Evolutionary conservation across 768 basidiomycete species (phyloP), one percentile per base, ranked within the genome.

Genomic region (Panaeolus cyanescens): DNA sequence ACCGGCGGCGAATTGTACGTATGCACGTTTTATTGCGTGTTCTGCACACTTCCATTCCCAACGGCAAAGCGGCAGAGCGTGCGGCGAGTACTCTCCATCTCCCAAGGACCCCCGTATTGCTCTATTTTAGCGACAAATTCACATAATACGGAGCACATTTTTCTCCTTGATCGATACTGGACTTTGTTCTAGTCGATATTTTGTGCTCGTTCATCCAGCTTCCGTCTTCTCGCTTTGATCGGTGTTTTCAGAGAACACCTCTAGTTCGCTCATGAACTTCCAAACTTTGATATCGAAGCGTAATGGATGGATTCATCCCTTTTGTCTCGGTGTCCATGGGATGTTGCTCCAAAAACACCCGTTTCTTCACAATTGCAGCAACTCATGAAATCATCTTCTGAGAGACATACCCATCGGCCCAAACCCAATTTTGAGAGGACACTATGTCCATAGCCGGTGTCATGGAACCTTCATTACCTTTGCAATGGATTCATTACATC

Each of bases 101-200:
- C 39, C 39, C 39, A 42, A 42, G n/a, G 22, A 42, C 25, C 13
- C 19, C 30, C 30, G 45, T 50, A 12, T 28, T 15, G 45, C 45
- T 28, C 45, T 50, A 62, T 62, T 62, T 62, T 40, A 33, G 32
- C 32, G 42, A 61, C 50, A 34, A 54, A 54, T 32, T 31, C 19
- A 15, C n/a, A n/a, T n/a, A n/a, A n/a, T n/a, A n/a, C n/a, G n/a
- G n/a, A n/a, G n/a, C n/a, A n/a, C n/a, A n/a, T n/a, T n/a, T n/a
- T n/a, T n/a, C n/a, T n/a, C n/a, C n/a, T n/a, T n/a, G n/a, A n/a
- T n/a, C n/a, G n/a, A n/a, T n/a, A n/a, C n/a, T n/a, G n/a, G n/a
- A n/a, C n/a, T 6, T 50, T 13, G 45, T 50, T 28, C 22, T 28
- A 9, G 45, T 28, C 25, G 30, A 22, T 28, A n/a, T n/a, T n/a